Evolutionary conservation across 2,329 filamentous ascomycete species (phyloP).

Genomic region (Colletotrichum sp.): DNA sequence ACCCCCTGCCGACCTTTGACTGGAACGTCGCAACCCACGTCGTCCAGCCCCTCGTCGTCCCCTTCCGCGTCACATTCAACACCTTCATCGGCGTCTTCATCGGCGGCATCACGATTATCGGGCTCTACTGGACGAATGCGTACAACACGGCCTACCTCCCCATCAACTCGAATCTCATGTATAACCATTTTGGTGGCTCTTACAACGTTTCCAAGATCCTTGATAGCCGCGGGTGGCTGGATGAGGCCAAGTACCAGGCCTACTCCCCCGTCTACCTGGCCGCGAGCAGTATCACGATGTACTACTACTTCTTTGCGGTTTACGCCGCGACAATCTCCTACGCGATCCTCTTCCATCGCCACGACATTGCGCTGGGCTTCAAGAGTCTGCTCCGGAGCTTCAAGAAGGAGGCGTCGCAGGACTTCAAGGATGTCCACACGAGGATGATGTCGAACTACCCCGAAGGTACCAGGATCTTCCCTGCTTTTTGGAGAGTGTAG

Average conservation of each 20-base stretch:
- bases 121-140: slow-evolving; percentile 35
- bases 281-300: slow-evolving; percentile 37
- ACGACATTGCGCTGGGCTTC: slow-evolving; percentile 41
- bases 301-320: slow-evolving; percentile 45
- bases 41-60: slow-evolving; percentile 33
- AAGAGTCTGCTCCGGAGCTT: slow-evolving; percentile 34
- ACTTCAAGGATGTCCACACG: slow-evolving; percentile 45
- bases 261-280: slow-evolving; percentile 49
- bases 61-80: slow-evolving; percentile 33
- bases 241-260: slow-evolving; percentile 37
- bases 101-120: slow-evolving; percentile 31
- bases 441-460: slow-evolving; percentile 51
- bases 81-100: slow-evolving; percentile 34
- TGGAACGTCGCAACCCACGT: slow-evolving; percentile 40
- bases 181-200: slow-evolving; percentile 38
- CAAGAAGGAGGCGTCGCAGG: slow-evolving; percentile 27
- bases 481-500: no score
- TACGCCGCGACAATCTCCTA: slow-evolving; percentile 46
- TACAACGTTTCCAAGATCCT: slow-evolving; percentile 43
- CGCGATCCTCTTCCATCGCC: slow-evolving; percentile 42
- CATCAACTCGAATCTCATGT: slow-evolving; percentile 44
- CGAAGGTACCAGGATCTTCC: slow-evolving; percentile 29
- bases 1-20: slow-evolving; percentile 42
- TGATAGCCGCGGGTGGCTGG: slow-evolving; percentile 36
- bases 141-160: slow-evolving; percentile 42